Base-by-base conservation (phyloP, 1,139 yeast genomes). In the Geotrichum citri-aurantii region DNA sequence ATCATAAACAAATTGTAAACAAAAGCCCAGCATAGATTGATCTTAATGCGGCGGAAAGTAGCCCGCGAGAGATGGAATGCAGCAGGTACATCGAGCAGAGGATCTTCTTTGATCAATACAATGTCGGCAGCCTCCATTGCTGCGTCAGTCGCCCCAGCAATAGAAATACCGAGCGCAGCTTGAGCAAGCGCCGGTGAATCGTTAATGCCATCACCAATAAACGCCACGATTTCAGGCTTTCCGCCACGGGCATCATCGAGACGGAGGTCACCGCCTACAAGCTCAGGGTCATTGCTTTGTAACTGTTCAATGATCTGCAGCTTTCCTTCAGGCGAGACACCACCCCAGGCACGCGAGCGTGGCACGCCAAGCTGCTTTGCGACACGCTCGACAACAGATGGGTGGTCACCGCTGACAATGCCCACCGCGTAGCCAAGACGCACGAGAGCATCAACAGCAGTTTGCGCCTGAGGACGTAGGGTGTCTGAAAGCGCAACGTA, bases 41-140 rank as follows among this genome's bases (percentile, higher is more conserved):
- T 65, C 70, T 88, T 90, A 68, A 95, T 88, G 60, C 95, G 81
- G 42, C 72, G 69, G 71, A 91, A 86, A 0, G 98, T 88, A 31
- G 78, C 77, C 44, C 79, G 76, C 2, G 96, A 84, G 14, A 95
- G 82, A 57, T 85, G 85, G 47, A 93, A 72, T 0, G 97, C 89
- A 60, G 86, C 82, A 10, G 85, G 78, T 14, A 92, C 83, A 24
- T 92, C 93, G 27, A 76, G 70, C 53, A 91, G 74, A 47, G 84
- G 83, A 29, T 68, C 66, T 26, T 65, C 63, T 29, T 72, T 69
- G 59, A 75, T 67, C 44, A 95, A 76, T n/a, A 93, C 97, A 47
- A 92, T 81, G 70, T 91, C 97, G 0, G 99, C 97, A 27, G 96
- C 90, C 65, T 92, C 97, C 66, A 93, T 88, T 2, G 99, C 99